Conservation (phyloP, 192 early-diverging fungal species). For the Coemansia sp. region DNA sequence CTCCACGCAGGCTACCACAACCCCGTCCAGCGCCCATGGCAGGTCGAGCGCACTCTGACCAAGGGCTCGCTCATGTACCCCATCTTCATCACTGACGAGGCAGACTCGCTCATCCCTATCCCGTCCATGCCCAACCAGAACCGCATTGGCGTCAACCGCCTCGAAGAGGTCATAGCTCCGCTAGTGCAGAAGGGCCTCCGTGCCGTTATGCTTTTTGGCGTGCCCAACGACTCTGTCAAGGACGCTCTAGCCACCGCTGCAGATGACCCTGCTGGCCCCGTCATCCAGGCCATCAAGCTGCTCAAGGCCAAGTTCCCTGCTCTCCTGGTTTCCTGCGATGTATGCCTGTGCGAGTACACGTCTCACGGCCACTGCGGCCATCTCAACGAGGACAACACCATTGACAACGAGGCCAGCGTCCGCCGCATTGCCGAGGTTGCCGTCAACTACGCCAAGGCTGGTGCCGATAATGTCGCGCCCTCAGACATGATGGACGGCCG, state of each 20-base stretch:
- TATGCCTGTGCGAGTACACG: conserved; percentile 97
- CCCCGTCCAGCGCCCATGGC: conserved; percentile 76
- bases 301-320: conserved; percentile 74
- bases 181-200: conserved; percentile 84
- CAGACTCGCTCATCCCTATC: conserved; percentile 74
- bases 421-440: conserved; percentile 80
- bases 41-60: conserved; percentile 65
- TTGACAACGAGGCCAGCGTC: conserved; percentile 79
- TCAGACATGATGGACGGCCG: conserved; percentile 99
- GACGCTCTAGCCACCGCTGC: conserved; percentile 78
- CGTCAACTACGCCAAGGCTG: conserved; percentile 84
- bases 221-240: conserved; percentile 68
- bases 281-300: conserved; percentile 77
- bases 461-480: conserved; percentile 87
- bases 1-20: conserved; percentile 89
- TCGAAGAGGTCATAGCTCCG: conserved; percentile 73
- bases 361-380: conserved; percentile 95
- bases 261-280: conserved; percentile 78
- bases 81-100: conserved; percentile 86
- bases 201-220: conserved; percentile 91
- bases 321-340: conserved; percentile 86
- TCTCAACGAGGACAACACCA: conserved; percentile 69
- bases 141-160: conserved; percentile 75
- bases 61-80: conserved; percentile 86
- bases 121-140: conserved; percentile 81